Conservation (phyloP, 345 rosid species). For the Xanthoceras sorbifolium region DNA sequence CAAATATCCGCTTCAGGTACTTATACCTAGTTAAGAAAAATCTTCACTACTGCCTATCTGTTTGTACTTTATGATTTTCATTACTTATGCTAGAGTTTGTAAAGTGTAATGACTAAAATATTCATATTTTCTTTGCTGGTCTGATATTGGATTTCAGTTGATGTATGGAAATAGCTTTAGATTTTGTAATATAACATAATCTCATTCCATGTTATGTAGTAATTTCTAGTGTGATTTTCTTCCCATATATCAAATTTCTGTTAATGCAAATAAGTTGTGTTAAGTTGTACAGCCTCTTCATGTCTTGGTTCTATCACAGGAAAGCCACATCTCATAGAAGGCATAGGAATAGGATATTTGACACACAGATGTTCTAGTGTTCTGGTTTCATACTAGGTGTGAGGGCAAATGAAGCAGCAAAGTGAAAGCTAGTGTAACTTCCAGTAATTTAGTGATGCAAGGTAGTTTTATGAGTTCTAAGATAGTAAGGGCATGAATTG, state of each 20-base stretch:
- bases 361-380: neutral
- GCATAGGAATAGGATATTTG: neutral
- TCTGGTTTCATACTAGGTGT: neutral
- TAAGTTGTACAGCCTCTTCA: neutral
- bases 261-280: neutral
- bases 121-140: neutral
- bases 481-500: neutral
- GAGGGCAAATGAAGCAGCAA: neutral
- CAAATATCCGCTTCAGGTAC: slow-evolving; percentile 61
- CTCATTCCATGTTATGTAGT: neutral
- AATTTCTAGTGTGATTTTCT: neutral
- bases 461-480: neutral
- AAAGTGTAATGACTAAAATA: slow-evolving; percentile 2
- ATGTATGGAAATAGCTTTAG: neutral
- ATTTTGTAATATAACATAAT: neutral
- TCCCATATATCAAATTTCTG: neutral
- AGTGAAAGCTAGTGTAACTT: neutral
- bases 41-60: neutral
- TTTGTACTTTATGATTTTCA: neutral
- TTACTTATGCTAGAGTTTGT: slow-evolving; percentile 5
- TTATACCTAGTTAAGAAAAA: neutral
- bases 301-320: neutral
- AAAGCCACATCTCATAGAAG: neutral
- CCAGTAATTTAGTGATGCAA: neutral
- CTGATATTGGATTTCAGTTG: neutral